Evolutionary conservation across 331 rosid species (phyloP).

Genomic region (Prunus yedoensis): DNA sequence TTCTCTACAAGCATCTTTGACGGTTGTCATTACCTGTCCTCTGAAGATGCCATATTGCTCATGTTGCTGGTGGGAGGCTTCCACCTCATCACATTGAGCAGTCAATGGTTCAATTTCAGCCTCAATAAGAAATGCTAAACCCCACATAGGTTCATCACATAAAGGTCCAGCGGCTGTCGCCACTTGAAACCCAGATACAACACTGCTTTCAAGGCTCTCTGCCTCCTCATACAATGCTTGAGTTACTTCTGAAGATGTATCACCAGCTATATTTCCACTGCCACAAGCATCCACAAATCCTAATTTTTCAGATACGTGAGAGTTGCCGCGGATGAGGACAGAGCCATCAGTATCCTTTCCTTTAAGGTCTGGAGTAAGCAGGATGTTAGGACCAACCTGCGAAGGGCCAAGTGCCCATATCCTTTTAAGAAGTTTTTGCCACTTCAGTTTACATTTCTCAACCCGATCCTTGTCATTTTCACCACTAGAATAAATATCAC

Average conservation of each 20-base stretch:
- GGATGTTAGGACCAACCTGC: conserved; percentile 68
- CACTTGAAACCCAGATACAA: conserved; percentile 70
- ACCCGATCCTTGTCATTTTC: conserved; percentile 55
- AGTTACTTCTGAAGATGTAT: conserved; percentile 39
- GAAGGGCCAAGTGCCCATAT: conserved; percentile 85
- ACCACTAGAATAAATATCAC: conserved; percentile 42
- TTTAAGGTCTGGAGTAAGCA: conserved; percentile 54
- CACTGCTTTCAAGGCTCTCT: conserved; percentile 65
- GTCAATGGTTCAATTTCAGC: conserved; percentile 46
- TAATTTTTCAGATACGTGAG: conserved; percentile 51
- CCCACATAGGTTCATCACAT: conserved; percentile 90
- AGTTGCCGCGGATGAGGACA: conserved; percentile 49
- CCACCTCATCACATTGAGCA: conserved; percentile 50
- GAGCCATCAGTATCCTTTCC: conserved; percentile 37
- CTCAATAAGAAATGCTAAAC: conserved; percentile 74
- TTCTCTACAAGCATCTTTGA: conserved; percentile 80
- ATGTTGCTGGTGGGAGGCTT: conserved; percentile 44
- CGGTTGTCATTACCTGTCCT: conserved; percentile 76
- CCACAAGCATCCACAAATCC: conserved; percentile 47
- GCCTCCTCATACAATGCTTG: conserved; percentile 48
- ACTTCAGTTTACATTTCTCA: conserved; percentile 53
- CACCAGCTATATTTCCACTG: conserved; percentile 15
- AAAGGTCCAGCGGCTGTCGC: conserved; percentile 89
- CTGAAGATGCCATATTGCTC: conserved; percentile 72
- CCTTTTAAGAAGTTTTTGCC: conserved; percentile 69